These are phyloP conservation scores for Saturnispora gosingensis DNA, from an alignment of 805 yeast genomes.

Conservation along the genomic window DNA sequence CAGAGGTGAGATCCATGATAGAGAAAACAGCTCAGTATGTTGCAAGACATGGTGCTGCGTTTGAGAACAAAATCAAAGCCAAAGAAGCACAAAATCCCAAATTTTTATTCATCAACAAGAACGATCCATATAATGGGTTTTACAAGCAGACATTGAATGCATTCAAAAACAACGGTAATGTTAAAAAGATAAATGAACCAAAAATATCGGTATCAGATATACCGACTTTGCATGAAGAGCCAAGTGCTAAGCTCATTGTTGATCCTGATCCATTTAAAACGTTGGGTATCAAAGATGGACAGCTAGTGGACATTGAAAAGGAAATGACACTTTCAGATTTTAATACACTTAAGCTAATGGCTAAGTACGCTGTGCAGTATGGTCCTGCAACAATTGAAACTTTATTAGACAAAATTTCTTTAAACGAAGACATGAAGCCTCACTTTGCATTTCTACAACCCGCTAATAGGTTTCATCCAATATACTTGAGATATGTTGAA, in stretches of 20 bases:
- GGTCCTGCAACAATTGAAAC: slow-evolving; percentile 37
- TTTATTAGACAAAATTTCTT: slow-evolving; percentile 24
- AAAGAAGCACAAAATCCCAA: slow-evolving; percentile 39
- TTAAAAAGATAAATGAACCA: slow-evolving; percentile 6
- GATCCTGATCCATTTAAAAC: slow-evolving; percentile 16
- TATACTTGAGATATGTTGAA: slow-evolving; percentile 40
- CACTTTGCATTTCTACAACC: slow-evolving; percentile 62
- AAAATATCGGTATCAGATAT: neutral
- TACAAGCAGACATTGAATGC: slow-evolving; percentile 41
- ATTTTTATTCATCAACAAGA: slow-evolving; percentile 53
- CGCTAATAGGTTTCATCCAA: slow-evolving; percentile 48
- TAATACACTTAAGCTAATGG: slow-evolving; percentile 62
- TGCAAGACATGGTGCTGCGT: slow-evolving; percentile 52
- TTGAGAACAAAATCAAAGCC: slow-evolving; percentile 47
- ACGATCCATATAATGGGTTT: slow-evolving; percentile 48
- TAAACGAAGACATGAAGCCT: slow-evolving; percentile 29
- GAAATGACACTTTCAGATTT: slow-evolving; percentile 52
- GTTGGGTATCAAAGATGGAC: slow-evolving; percentile 17
- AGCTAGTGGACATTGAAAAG: slow-evolving; percentile 21
- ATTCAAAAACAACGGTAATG: slow-evolving; percentile 22
- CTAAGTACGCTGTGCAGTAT: slow-evolving; percentile 55
- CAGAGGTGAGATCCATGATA: slow-evolving; percentile 40
- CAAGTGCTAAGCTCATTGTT: neutral
- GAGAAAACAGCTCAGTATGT: slow-evolving; percentile 70
- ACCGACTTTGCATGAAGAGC: neutral